phyloP scores from a whole-genome alignment of 805 yeast species.

The Cyberlindnera euphorbiae region DNA sequence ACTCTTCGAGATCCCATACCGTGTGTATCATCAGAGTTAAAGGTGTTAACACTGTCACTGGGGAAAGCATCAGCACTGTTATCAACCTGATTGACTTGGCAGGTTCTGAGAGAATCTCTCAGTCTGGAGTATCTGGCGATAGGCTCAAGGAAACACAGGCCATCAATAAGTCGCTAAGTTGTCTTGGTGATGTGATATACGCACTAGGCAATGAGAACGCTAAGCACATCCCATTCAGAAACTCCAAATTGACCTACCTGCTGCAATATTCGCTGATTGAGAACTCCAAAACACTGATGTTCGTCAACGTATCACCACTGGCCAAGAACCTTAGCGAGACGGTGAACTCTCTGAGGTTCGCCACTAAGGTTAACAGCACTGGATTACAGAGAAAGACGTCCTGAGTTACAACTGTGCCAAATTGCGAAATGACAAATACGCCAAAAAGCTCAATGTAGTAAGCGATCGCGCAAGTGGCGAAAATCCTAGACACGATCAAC shows the following conservation, averaged over 20 bases:
- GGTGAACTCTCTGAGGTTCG: slow-evolving; percentile 81
- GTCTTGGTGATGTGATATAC: slow-evolving; percentile 84
- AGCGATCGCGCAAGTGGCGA: background rate
- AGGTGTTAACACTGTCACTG: slow-evolving; percentile 49
- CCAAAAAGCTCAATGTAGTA: no score
- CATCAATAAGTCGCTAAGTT: slow-evolving; percentile 82
- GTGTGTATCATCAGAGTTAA: slow-evolving; percentile 61
- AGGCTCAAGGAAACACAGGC: slow-evolving; percentile 82
- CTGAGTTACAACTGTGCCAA: no score
- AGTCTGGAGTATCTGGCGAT: slow-evolving; percentile 75
- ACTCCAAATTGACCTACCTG: slow-evolving; percentile 85
- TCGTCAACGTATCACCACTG: slow-evolving; percentile 80
- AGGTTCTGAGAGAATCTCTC: slow-evolving; percentile 81
- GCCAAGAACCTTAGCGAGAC: slow-evolving; percentile 66
- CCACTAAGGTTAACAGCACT: slow-evolving; percentile 72
- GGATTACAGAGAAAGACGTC: slow-evolving; percentile 18
- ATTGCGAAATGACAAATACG: no score
- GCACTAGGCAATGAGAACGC: slow-evolving; percentile 49
- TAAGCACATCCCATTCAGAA: slow-evolving; percentile 86
- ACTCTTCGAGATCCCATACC: slow-evolving; percentile 90
- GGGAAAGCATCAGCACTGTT: slow-evolving; percentile 48
- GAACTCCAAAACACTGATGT: slow-evolving; percentile 85
- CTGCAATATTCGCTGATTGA: slow-evolving; percentile 83
- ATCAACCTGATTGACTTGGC: slow-evolving; percentile 87
- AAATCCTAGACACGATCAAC: no score